phyloP scores from a whole-genome alignment of 1,284 basidiomycete species.

The Trichosporon asahii region DNA sequence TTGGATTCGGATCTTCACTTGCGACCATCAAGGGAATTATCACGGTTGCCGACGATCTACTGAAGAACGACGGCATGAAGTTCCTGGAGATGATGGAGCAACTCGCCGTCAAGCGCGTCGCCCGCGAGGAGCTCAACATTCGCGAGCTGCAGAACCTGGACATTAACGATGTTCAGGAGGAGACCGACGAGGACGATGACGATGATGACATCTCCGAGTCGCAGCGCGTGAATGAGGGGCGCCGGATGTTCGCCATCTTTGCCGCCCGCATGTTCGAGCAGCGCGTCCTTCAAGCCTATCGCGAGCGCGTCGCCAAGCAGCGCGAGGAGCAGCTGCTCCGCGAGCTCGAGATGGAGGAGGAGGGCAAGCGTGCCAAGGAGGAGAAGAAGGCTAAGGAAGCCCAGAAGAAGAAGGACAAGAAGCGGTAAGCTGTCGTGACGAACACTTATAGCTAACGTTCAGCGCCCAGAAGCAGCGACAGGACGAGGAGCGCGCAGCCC shows the following conservation, averaged over 20 bases:
- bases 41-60: conserved; percentile 96
- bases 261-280: conserved; percentile 99
- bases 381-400: conserved; percentile 93
- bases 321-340: conserved; percentile 79
- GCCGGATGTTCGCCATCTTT: conserved; percentile 99
- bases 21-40: conserved; percentile 90
- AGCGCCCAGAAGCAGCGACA: conserved; percentile 88
- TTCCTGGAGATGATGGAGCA: conserved; percentile 99
- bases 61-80: conserved; percentile 97
- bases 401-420: conserved; percentile 84
- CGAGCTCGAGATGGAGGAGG: conserved; percentile 87
- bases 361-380: conserved; percentile 73
- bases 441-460: conserved; percentile 12
- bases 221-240: conserved; percentile 97
- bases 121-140: conserved; percentile 74
- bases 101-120: conserved; percentile 88
- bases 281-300: conserved; percentile 86
- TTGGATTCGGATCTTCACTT: conserved; percentile 72
- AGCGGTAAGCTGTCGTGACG: conserved; percentile 38
- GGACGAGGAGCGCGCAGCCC: conserved; percentile 78
- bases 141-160: conserved; percentile 61
- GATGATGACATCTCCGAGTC: conserved; percentile 53
- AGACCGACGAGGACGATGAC: conserved; percentile 57
- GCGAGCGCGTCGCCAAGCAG: conserved; percentile 87
- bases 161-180: conserved; percentile 46